Evolutionary conservation across 129 eudicot genomes (phyloP).

Genomic region (Daucus carota): DH1_v3.0 NC_030386.2:34487501-34488000

Average conservation of each 20-base stretch:
- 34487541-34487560: neutral
- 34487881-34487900: conserved; percentile 6
- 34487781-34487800: conserved; percentile 2
- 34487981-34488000: conserved; percentile 19
- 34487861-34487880: conserved; percentile 8
- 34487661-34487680: conserved; percentile 48
- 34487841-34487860: neutral
- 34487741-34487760: neutral
- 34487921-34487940: conserved; percentile 79
- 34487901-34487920: conserved; percentile 47
- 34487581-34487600: neutral
- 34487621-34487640: conserved; percentile 51
- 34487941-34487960: conserved; percentile 88
- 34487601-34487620: neutral
- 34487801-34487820: conserved; percentile 3
- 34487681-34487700: conserved; percentile 36
- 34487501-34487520: neutral
- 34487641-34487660: conserved; percentile 43
- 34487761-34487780: conserved; percentile 1
- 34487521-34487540: neutral
- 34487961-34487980: conserved; percentile 47
- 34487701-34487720: conserved; percentile 25
- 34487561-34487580: neutral
- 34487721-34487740: neutral
- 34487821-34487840: neutral